Base-by-base conservation (phyloP, 306 rosid genomes). In the Pyrus bretschneideri region DNA sequence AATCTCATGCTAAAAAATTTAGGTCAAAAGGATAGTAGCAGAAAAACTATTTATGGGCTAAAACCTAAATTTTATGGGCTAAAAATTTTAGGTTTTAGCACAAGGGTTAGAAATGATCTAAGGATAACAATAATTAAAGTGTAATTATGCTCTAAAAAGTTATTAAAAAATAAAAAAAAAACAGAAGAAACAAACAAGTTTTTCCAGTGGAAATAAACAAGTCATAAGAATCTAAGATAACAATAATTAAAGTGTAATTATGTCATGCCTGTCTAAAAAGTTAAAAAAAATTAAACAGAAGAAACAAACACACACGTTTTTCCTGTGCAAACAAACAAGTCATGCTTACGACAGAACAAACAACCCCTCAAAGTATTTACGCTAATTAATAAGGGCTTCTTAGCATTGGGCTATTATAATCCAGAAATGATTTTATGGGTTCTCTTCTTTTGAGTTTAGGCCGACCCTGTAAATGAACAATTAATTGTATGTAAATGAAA, bases 11-110 rank as follows among this genome's bases (percentile, higher is more conserved):
- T 25, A 25, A 25, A 25, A 25, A 25, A 25, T 25, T 25, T 25
- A 25, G 2, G 27, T 1, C 0, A 25, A 25, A 25, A 25, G 0
- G 2, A 0, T 25, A 1, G 2, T 0, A 25, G 27, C 27, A 25
- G 27, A 25, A 25, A 25, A 25, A 25, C 27, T 25, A 1, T 25
- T 25, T 25, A 25, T 25, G 2, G 2, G 27, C 27, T 25, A 25
- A 25, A 25, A 25, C 2, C 27, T 25, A 25, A 25, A 25, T 25
- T 25, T 25, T 25, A 25, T 25, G 27, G 27, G 2, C 27, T 25
- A 25, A 25, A 25, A 25, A 25, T 25, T 25, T 25, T 25, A 25
- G 2, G 2, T 25, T 25, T 25, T 25, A 25, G 27, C 27, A 25
- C 27, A 25, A 25, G 27, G 2, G 27, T 25, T 25, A 1, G 27